These are phyloP conservation scores for Breviolum minutum DNA, from an alignment of 73 alveolate species.

Conservation along the genomic window DNA sequence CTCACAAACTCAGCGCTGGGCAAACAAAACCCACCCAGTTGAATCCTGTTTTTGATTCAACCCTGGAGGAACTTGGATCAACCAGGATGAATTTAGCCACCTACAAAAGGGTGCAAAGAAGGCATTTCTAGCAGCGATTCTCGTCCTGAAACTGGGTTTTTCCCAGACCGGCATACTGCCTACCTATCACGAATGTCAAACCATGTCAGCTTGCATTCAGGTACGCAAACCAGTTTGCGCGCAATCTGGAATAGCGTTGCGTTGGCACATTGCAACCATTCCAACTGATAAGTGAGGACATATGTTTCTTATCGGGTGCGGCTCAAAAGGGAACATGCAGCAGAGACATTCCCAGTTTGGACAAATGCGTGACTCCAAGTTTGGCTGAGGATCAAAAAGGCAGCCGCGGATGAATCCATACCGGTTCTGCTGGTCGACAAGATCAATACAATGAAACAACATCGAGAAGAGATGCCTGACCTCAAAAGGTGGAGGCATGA, in stretches of 20 bases:
- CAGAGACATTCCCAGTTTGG: background rate
- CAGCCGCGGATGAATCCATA: conserved; percentile 56
- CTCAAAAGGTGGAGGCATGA: background rate
- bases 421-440: conserved; percentile 86
- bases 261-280: too few species aligned
- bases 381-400: conserved; percentile 23
- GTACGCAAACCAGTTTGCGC: too few species aligned
- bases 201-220: too few species aligned
- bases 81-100: conserved; percentile 77
- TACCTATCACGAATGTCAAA: too few species aligned
- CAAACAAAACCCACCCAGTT: too few species aligned
- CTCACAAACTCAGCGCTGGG: too few species aligned
- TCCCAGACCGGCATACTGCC: too few species aligned
- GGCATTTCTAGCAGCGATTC: conserved; percentile 62
- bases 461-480: conserved; percentile 12
- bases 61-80: conserved; percentile 51
- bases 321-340: background rate
- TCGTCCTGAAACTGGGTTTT: background rate
- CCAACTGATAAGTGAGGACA: background rate
- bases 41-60: too few species aligned
- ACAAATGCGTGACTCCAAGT: background rate
- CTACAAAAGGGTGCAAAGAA: conserved; percentile 68
- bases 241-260: too few species aligned
- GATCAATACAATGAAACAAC: conserved; percentile 74
- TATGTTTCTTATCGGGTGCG: background rate